Conservation (phyloP, 2,329 filamentous ascomycete species). For the Aureobasidium pullulans region DNA sequence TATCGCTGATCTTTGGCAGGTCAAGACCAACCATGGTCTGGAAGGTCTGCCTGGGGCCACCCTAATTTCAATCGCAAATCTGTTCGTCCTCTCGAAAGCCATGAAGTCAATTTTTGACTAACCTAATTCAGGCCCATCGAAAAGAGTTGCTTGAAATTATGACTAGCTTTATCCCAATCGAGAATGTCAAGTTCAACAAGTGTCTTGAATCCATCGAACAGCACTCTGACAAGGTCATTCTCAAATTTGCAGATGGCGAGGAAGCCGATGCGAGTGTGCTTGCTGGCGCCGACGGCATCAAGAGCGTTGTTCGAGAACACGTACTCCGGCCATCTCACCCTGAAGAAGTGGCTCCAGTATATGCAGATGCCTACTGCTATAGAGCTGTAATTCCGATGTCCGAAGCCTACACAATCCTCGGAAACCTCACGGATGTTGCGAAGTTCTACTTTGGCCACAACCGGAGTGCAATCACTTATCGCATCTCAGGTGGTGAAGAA, state of each 20-base stretch:
- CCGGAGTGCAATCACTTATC: conserved; percentile 6
- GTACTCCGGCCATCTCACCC: conserved; percentile 18
- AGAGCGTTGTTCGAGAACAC: conserved; percentile 19
- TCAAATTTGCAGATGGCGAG: conserved; percentile 30
- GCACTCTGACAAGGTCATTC: conserved; percentile 28
- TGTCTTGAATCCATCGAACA: conserved; percentile 25
- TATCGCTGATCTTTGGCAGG: conserved; percentile 14
- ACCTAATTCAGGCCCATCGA: conserved; percentile 33
- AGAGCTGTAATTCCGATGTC: conserved; percentile 28
- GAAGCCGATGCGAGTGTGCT: conserved; percentile 33
- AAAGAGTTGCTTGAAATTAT: conserved; percentile 38
- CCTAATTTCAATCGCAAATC: conserved; percentile 33
- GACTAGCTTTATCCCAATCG: conserved; percentile 36
- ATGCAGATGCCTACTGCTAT: conserved; percentile 25
- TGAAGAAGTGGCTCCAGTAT: conserved; percentile 22
- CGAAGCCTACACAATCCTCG: conserved; percentile 32
- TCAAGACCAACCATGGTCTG: conserved; percentile 30
- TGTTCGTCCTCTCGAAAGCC: too few relatives aligned
- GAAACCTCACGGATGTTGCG: conserved; percentile 24
- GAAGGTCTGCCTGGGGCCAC: conserved; percentile 30
- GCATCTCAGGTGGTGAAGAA: conserved; percentile 7
- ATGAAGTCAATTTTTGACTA: too few relatives aligned
- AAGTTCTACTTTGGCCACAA: conserved; percentile 24
- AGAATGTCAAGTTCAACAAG: conserved; percentile 25
- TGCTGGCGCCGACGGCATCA: conserved; percentile 25